Base-by-base conservation (phyloP, 352 stramenopile genomes). In the Globisporangium nagaii region DNA sequence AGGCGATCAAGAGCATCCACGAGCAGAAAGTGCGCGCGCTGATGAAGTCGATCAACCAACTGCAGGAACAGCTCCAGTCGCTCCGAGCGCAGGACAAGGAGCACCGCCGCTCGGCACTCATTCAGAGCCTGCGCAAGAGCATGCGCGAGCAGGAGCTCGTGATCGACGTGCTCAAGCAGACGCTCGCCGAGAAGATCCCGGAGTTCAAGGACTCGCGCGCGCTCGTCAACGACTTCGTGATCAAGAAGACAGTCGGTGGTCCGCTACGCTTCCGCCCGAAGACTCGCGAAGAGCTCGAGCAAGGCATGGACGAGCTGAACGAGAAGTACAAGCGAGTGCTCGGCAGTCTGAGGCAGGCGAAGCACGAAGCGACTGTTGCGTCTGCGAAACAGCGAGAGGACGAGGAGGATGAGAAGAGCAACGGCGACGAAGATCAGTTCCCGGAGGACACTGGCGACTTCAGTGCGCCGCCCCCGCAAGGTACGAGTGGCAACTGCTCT, bases 1-100 rank as follows among this genome's bases (percentile, higher is more conserved):
- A 79, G n/a, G 77, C 80, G 12, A 71, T 88, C 25, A 90, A 87
- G 66, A 70, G 65, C 15, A 64, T 78, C 27, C 78, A 92, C 35
- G 73, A 86, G 36, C 71, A 78, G 48, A 89, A 90, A 65, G 81
- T 91, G n/a, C 75, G 79, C n/a, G 70, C 71, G 27, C 55, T 96
- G 17, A 93, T 96, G 86, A 83, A 82, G 46, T 93, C 77, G 39
- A 93, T 96, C 52, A 75, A 79, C 45, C 70, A 92, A 51, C 66
- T 96, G 8, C 85, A 92, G 43, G 73, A 88, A 17, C 79, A 95
- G 53, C 49, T 95, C 19, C 67, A 82, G 54, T 50, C 58, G 2
- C 63, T 93, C 9, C 92, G 86, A 59, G 57, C 81, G 10, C 83
- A 96, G 52, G 82, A 90, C 50, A 94, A 93, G 36, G 87, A 96